Base-by-base conservation (phyloP, 495 filamentous ascomycete species). In the Bombardia bombarda region DNA sequence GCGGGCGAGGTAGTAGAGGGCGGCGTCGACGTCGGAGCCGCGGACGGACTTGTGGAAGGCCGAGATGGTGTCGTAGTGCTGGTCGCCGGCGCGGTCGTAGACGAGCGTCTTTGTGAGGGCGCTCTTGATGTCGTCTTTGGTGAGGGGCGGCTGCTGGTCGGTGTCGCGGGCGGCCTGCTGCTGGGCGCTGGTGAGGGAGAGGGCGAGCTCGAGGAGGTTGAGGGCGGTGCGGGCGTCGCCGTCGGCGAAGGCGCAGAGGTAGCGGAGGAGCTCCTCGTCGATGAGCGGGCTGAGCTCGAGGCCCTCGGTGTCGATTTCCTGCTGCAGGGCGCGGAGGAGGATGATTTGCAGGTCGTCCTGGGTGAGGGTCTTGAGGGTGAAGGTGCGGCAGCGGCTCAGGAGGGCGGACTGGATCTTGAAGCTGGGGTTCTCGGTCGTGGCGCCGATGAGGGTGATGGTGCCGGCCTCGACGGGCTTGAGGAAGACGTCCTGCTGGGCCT, bases 1-100 rank as follows among this genome's bases (percentile, higher is more conserved):
- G 33, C 92, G 83, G 3, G 84, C 83, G 5, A 98, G 78, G 59
- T 96, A 98, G 66, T 95, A 97, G 2, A 98, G 71, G 1, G 89
- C 72, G 0, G 89, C 92, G 62, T 97, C 83, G 2, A 90, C 66
- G 55, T 92, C 78, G 40, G 80, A 84, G 17, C 92, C 92, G 14
- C 92, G 85, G 21, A 97, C 77, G 12, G 87, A 87, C 50, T 98
- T 98, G 69, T 98, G 92, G 58, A 98, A 92, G 34, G 92, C 92
- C 2, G 86, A 93, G 52, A 98, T 97, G 38, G 84, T 87, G 56
- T 97, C 90, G 62, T 85, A 98, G 62, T 97, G 92, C 57, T 93
- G 85, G 63, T 98, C 92, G 19, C 92, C 92, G 1, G 86, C 84
- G 32, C 92, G 80, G 64, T 98, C 92, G 67, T 97, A 96, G 32